Conservation (phyloP, 305 asterid genomes). For the Solanum hybrid region DNA sequence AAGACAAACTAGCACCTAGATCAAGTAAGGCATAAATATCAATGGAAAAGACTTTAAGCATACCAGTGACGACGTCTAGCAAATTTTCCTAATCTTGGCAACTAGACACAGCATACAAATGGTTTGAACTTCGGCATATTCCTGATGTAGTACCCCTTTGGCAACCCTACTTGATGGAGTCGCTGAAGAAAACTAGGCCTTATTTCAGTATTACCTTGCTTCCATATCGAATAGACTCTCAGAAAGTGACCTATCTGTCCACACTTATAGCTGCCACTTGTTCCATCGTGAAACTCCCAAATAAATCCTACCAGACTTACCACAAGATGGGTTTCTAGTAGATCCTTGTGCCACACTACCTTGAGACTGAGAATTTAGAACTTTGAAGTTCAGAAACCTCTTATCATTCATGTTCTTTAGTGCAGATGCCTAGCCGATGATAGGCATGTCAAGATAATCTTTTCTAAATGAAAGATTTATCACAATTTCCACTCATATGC, state of each 20-base stretch:
- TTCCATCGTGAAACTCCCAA: background rate
- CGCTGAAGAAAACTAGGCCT: background rate
- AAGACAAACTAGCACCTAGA: background rate
- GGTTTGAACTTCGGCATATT: background rate
- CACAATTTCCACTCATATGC: background rate
- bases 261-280: background rate
- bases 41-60: background rate
- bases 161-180: background rate
- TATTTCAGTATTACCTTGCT: background rate
- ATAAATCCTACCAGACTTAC: background rate
- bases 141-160: background rate
- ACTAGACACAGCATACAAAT: background rate
- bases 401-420: background rate
- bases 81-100: background rate
- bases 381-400: background rate
- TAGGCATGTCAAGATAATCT: background rate
- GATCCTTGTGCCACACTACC: background rate
- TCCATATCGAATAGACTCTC: background rate
- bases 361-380: too few species aligned
- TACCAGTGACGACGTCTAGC: background rate
- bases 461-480: background rate
- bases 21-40: background rate
- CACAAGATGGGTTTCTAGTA: background rate
- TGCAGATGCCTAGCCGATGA: background rate
- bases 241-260: background rate